Evolutionary conservation across 2,329 filamentous ascomycete species (phyloP), one percentile per base, ranked within the genome.

Genomic region (Colletotrichum limetticola): DNA sequence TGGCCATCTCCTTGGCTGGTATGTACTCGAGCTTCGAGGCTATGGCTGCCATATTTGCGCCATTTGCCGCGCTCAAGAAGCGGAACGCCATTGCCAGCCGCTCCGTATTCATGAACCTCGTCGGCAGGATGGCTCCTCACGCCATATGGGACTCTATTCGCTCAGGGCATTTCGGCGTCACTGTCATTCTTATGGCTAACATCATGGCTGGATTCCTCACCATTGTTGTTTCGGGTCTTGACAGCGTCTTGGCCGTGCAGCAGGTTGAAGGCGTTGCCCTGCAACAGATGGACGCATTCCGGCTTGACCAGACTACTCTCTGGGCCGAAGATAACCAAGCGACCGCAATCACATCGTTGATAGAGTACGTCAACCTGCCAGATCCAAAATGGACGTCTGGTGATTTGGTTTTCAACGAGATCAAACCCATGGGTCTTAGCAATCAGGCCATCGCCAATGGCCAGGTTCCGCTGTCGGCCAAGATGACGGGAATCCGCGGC

Each of bases 301-400:
- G 69, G 30, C 72, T 78, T 11, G 61, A 75, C n/a, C 61, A 68
- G n/a, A 72, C 71, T 19, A 74, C 76, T 32, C 61, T 79, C 9
- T 76, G 75, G 2, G 68, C 76, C 37, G 66, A 73, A n/a, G 77
- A 77, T 52, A 74, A 77, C 14, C 74, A 76, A 22, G 78, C 77
- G 6, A 68, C 75, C 9, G 76, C 77, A 9, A 74, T 80, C n/a
- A 76, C 76, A 12, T 76, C 76, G 22, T 42, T 81, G 4, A 76
- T 81, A 5, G 74, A 79, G 14, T 77, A 78, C 22, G 57, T 77
- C 3, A 76, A 79, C 56, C 52, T 81, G n/a, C 74, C 78, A 5
- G 78, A 80, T 46, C 79, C 80, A 0, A 71, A 78, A 53, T 81
- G 80, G 80, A 80, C 79, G 3, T 79, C 79, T 42, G 72, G 77